Conservation (phyloP, 768 basidiomycete species). For the Termitomyces sp. region DNA sequence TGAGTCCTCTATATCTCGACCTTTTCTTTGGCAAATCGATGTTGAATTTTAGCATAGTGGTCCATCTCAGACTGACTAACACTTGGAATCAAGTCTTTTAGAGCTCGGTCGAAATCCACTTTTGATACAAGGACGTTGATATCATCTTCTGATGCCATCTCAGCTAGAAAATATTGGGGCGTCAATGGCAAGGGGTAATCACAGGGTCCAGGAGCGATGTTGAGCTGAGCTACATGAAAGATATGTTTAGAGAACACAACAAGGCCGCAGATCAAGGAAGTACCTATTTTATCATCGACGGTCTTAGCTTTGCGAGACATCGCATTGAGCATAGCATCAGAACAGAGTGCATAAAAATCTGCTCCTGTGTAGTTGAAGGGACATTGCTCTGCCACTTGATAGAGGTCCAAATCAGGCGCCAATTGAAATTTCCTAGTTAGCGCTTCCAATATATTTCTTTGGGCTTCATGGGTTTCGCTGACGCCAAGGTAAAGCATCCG, state of each 20-base stretch:
- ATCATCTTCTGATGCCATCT: constrained; percentile 68
- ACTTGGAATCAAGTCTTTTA: constrained; percentile 69
- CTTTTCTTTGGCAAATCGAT: constrained; percentile 49
- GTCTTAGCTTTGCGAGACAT: constrained; percentile 85
- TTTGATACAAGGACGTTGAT: constrained; percentile 69
- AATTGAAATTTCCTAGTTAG: constrained; percentile 90
- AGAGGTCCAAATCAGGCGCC: constrained; percentile 60
- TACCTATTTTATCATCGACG: constrained; percentile 74
- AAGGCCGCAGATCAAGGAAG: constrained; percentile 12
- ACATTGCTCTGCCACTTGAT: constrained; percentile 61
- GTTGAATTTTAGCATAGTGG: constrained; percentile 73
- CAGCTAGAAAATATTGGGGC: constrained; percentile 85
- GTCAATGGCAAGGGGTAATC: constrained; percentile 67
- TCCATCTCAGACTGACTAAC: constrained; percentile 83
- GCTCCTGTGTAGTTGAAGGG: constrained; percentile 96
- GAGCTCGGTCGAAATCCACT: constrained; percentile 73
- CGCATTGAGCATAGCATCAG: constrained; percentile 93
- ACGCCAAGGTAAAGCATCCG: constrained; percentile 94
- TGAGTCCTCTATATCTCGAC: not conserved
- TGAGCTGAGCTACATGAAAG: constrained; percentile 34
- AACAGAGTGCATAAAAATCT: constrained; percentile 96
- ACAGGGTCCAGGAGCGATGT: constrained; percentile 36
- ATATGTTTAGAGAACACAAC: not conserved
- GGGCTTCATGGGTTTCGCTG: constrained; percentile 80
- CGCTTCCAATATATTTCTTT: constrained; percentile 82